Percentiles rank a stretch among this genome's conserved stretches.
phyloP scores from a whole-genome alignment of 1,284 basidiomycete genomes.

The Leccinum angustisporum region DNA sequence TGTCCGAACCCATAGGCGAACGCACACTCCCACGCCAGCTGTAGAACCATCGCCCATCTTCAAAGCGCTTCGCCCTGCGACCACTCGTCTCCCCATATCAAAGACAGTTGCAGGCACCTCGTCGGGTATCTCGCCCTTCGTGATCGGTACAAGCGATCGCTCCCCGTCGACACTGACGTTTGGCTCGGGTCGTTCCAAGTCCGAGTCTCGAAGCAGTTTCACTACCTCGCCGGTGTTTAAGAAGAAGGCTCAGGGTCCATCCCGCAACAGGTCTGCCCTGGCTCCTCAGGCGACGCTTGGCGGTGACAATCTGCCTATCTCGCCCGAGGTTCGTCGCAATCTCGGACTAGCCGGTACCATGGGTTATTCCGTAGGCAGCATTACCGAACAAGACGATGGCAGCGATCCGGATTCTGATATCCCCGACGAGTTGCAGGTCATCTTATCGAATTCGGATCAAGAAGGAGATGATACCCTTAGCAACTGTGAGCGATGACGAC shows the following conservation, averaged over 20 bases:
- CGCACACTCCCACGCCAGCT: constrained; percentile 52
- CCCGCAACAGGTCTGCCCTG: constrained; percentile 41
- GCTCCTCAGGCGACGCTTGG: constrained; percentile 21
- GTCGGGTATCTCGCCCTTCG: constrained; percentile 16
- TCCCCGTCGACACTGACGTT: constrained; percentile 51
- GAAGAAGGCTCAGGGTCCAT: constrained; percentile 36
- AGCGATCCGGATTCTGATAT: constrained; percentile 73
- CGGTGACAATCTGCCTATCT: constrained; percentile 39
- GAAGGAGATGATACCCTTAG: constrained; percentile 43
- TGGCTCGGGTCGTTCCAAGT: constrained; percentile 43
- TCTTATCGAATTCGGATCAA: constrained; percentile 53
- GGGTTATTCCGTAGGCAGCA: constrained; percentile 52
- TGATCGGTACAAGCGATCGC: constrained; percentile 25
- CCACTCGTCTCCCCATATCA: constrained; percentile 22
- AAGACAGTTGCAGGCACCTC: constrained; percentile 12
- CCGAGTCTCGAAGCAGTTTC: constrained; percentile 33
- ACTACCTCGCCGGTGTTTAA: constrained; percentile 51
- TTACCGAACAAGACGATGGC: constrained; percentile 45
- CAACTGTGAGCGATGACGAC: constrained; percentile 45
- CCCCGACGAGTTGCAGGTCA: constrained; percentile 67
- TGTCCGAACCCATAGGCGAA: constrained; percentile 48
- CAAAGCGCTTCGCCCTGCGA: constrained; percentile 57
- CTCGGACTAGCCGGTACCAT: constrained; percentile 67
- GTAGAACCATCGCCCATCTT: constrained; percentile 51
- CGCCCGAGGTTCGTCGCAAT: constrained; percentile 49